phyloP scores from a whole-genome alignment of 148 eudicot genomes.

The Silene latifolia region DNA sequence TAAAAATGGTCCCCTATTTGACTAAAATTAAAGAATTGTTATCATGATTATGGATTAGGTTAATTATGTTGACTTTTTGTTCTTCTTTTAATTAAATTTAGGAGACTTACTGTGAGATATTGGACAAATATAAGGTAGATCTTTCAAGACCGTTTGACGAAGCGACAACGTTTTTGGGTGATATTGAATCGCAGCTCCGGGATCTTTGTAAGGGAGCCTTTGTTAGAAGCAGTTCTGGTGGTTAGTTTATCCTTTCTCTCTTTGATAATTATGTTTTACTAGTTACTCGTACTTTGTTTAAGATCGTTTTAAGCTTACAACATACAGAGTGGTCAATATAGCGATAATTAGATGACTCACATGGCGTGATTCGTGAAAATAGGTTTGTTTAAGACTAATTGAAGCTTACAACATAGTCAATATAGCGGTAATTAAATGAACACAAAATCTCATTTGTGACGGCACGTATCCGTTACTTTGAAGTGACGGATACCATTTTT shows the following conservation, averaged over 20 bases:
- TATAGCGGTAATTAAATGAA: too few species aligned
- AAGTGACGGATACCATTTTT: too few species aligned
- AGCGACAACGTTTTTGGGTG: constrained; percentile 71
- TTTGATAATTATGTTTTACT: not conserved
- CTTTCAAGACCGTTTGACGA: constrained; percentile 86
- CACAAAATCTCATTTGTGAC: too few species aligned
- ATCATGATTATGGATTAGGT: not conserved
- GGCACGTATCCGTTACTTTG: too few species aligned
- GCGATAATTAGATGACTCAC: not conserved
- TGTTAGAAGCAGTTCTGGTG: constrained; percentile 19
- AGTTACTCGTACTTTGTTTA: not conserved
- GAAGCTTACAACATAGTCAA: too few species aligned
- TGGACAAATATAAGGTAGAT: constrained; percentile 79
- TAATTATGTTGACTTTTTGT: constrained; percentile 10
- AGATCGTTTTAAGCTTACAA: not conserved
- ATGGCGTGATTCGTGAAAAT: not conserved
- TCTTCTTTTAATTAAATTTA: constrained; percentile 15
- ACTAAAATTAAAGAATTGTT: not conserved
- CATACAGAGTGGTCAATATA: not conserved
- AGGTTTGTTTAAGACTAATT: not conserved
- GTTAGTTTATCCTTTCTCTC: constrained; percentile 16
- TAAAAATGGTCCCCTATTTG: constrained; percentile 5
- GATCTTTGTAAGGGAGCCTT: constrained; percentile 63
- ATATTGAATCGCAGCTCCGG: constrained; percentile 55
- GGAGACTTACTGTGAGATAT: constrained; percentile 72